Evolutionary conservation across 164 flowering plant species (phyloP).

Genomic region (Dillenia suffruticosa): DNA sequence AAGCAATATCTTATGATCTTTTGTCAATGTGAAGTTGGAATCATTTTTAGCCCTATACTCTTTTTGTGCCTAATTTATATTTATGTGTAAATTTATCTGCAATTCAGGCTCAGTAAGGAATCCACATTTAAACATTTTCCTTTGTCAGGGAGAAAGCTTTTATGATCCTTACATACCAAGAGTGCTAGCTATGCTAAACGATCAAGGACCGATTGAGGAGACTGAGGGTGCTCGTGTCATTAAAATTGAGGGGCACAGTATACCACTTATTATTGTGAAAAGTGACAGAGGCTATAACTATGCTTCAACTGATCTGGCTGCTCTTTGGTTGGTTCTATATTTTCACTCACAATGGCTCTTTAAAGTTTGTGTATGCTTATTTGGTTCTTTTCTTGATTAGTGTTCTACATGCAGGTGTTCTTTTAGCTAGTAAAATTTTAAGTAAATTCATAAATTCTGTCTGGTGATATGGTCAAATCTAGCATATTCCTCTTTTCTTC

Average conservation of each 20-base stretch:
- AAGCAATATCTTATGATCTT: no score
- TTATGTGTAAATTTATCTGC: background rate
- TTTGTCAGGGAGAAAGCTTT: constrained; percentile 90
- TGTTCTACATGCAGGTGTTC: no score
- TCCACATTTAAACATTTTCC: background rate
- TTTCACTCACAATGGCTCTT: background rate
- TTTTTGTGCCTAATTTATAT: no score
- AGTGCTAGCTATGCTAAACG: constrained; percentile 44
- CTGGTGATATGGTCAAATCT: no score
- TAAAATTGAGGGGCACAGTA: constrained; percentile 63
- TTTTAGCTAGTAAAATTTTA: no score
- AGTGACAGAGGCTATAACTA: constrained; percentile 96
- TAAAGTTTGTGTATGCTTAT: background rate
- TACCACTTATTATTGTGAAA: constrained; percentile 92
- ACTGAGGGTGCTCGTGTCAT: constrained; percentile 94
- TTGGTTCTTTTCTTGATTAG: no score
- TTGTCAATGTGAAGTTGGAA: background rate
- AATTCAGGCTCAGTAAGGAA: background rate
- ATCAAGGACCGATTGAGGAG: constrained; percentile 71
- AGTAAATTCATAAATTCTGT: no score
- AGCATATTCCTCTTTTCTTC: no score
- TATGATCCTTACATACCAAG: constrained; percentile 80
- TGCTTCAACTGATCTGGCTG: constrained; percentile 93
- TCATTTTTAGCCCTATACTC: no score
- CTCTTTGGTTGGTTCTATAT: constrained; percentile 72